Base-by-base conservation (phyloP, 2,329 filamentous ascomycete genomes). In the Cordyceps cicadae region DNA sequence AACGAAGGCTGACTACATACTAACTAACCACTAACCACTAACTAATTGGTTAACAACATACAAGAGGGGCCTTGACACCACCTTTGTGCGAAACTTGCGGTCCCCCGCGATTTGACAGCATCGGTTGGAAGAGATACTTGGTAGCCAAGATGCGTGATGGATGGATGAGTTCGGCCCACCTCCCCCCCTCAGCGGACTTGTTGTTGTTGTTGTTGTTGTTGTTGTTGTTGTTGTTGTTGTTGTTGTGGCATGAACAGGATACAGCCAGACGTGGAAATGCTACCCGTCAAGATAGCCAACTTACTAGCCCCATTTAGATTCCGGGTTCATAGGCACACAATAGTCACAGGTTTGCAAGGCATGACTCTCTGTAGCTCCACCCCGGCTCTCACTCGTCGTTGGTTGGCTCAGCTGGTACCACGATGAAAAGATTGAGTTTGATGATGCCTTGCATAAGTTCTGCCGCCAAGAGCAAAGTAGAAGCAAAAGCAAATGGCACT, bases 51-150 rank as follows among this genome's bases (percentile, higher is more conserved):
- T n/a, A 17, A 43, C 14, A 15, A 56, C 34, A 21, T 46, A 29
- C 17, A n/a, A 19, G 56, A 59, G 55, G 55, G 55, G 55, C 37
- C 55, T 51, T 50, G 34, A 51, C 55, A 59, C 55, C 55, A 59
- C 48, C n/a, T n/a, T 34, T 34, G 21, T 15, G 34, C 9, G 34
- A 51, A 12, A 26, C 34, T 51, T 59, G 34, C 55, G 34, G 56
- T 24, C 26, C 48, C 55, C 56, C 56, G 48, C 56, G 56, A 59
- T 59, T 51, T 41, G 21, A n/a, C n/a, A 24, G 24, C 2, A 24
- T 24, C 24, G 24, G 24, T 24, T 24, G 4, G 24, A 24, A n/a
- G n/a, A n/a, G n/a, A n/a, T n/a, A n/a, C n/a, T n/a, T n/a, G n/a
- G n/a, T n/a, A n/a, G n/a, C n/a, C n/a, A n/a, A n/a, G n/a, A n/a